phyloP scores from a whole-genome alignment of 371 early-diverging fungal genomes.

The Syncephalis plumigaleata region DNA sequence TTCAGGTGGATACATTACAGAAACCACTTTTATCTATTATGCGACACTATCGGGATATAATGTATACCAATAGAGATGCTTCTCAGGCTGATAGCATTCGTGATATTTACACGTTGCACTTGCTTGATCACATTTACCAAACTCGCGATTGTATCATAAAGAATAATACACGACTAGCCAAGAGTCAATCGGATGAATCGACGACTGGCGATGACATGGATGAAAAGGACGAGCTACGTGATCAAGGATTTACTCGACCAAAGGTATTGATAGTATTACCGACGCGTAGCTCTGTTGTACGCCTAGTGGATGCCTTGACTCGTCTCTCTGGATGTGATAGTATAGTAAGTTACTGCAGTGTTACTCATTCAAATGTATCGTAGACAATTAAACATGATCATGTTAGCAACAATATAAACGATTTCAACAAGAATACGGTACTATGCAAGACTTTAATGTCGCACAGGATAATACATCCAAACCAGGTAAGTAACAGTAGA shows the following conservation, averaged over 20 bases:
- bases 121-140: conserved; percentile 11
- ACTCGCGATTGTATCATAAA: conserved; percentile 58
- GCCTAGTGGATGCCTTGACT: conserved; percentile 58
- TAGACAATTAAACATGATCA: not conserved
- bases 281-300: conserved; percentile 65
- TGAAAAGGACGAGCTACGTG: conserved; percentile 55
- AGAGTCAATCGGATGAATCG: conserved; percentile 16
- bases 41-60: not conserved
- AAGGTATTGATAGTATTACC: conserved; percentile 81
- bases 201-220: conserved; percentile 13
- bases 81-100: conserved; percentile 7
- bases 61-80: not conserved
- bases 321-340: conserved; percentile 31
- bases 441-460: too few species aligned
- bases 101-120: not conserved
- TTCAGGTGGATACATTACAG: too few species aligned
- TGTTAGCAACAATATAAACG: not conserved
- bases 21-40: not conserved
- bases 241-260: conserved; percentile 92
- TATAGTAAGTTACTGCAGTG: too few species aligned
- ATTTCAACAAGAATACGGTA: too few species aligned
- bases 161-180: conserved; percentile 54
- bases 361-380: not conserved
- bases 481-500: not conserved
- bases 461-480: too few species aligned